These are phyloP conservation scores for Pseudogymnoascus sp. DNA, from an alignment of 2,329 filamentous ascomycete genomes.

Conservation along the genomic window DNA sequence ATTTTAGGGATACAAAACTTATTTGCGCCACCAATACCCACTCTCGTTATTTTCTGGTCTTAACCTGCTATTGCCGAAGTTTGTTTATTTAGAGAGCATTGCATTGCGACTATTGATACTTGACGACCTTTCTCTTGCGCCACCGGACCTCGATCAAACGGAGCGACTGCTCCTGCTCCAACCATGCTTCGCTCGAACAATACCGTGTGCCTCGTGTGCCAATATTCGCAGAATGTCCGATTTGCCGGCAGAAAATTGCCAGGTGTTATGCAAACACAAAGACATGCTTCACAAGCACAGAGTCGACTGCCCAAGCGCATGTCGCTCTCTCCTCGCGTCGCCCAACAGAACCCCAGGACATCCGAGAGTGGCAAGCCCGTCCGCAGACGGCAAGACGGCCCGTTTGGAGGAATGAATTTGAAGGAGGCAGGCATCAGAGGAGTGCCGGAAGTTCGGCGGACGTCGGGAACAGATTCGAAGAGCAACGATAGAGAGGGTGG, in stretches of 20 bases:
- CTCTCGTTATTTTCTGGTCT: neutral
- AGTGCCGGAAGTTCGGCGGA: conserved; percentile 29
- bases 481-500: conserved; percentile 11
- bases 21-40: conserved; percentile 5
- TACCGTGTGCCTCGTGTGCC: conserved; percentile 8
- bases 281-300: conserved; percentile 25
- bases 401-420: conserved; percentile 53
- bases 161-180: conserved; percentile 1
- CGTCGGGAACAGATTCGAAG: conserved; percentile 9
- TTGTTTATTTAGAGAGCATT: neutral
- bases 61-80: neutral
- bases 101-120: neutral
- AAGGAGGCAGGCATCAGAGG: conserved; percentile 39
- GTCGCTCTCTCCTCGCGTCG: conserved; percentile 39
- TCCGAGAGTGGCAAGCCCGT: conserved; percentile 26
- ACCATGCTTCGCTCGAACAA: conserved; percentile 7
- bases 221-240: conserved; percentile 1
- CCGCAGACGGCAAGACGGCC: conserved; percentile 38
- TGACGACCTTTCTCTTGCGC: neutral
- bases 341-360: conserved; percentile 21
- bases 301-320: conserved; percentile 41
- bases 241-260: neutral
- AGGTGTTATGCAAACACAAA: conserved; percentile 12
- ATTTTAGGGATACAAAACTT: conserved; percentile 1
- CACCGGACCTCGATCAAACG: conserved; percentile 1